Base-by-base conservation (phyloP, 2,329 filamentous ascomycete genomes). In the Fusarium tupiense region DNA sequence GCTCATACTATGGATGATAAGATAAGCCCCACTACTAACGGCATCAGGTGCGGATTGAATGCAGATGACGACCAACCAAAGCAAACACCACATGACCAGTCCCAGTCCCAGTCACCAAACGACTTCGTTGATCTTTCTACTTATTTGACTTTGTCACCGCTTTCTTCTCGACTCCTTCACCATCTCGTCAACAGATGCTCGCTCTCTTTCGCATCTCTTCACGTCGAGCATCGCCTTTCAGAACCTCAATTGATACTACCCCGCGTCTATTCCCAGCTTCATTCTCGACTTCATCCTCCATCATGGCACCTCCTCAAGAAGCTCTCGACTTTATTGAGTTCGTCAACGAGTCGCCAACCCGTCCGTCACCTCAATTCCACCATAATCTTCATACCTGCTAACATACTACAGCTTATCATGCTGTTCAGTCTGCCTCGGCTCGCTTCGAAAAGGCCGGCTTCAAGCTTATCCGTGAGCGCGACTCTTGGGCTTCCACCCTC, bases 291-390 rank as follows among this genome's bases (percentile, higher is more conserved):
- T 78, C 82, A 3, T 57, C 78, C 67, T 74, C 73, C 80, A 83
- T 69, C 78, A 90, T 90, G 88, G 84, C 87, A 56, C 85, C 87
- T 58, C 85, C 86, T 41, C 82, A 86, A 76, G 84, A 90, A 61
- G 94, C 94, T 62, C 86, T 93, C 84, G 94, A 97, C 86, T 98
- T 98, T 83, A 85, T 98, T 81, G 92, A 94, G 84, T 98, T 98
- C 85, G 92, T 98, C 82, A 97, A 98, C 84, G 93, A 92, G 73
- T 98, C 95, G 67, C 96, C 96, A 19, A 97, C 95, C 61, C 96
- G 95, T 98, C 88, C 78, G 91, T 80, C 17, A 33, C 77, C 50
- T 37, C 26, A 4, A 20, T 31, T 5, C 14, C 38, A 4, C 13
- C 13, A 17, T 33, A 24, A 19, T 13, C 47, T n/a, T 24, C 4